phyloP scores from a whole-genome alignment of 495 filamentous ascomycete genomes.

The Lasiosphaeriaceae sp. region DNA sequence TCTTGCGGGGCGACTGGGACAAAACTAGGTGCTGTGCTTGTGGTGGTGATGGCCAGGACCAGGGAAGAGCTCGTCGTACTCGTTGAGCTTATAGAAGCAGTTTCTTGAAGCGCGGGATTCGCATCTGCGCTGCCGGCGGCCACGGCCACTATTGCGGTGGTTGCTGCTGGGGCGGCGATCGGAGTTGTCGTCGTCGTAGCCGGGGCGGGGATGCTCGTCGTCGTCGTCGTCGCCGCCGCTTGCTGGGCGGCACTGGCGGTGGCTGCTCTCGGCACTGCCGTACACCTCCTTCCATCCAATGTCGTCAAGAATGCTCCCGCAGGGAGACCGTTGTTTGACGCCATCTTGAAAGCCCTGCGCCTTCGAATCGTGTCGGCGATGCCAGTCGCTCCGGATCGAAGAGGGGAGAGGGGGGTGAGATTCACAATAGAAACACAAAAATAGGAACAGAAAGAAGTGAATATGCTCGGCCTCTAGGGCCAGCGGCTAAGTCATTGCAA shows the following conservation, averaged over 20 bases:
- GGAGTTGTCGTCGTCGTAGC: constrained; percentile 10
- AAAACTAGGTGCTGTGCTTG: constrained; percentile 10
- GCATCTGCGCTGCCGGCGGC: constrained; percentile 9
- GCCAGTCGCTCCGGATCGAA: constrained; percentile 36
- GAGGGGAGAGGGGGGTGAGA: constrained; percentile 5
- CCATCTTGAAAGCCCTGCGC: constrained; percentile 27
- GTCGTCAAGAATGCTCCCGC: constrained; percentile 41
- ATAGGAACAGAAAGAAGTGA: constrained; percentile 29
- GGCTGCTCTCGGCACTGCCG: constrained; percentile 38
- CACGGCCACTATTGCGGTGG: constrained; percentile 12
- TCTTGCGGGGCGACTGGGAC: constrained; percentile 11
- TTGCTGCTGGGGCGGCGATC: neutral
- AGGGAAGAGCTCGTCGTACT: constrained; percentile 34
- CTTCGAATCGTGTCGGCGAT: constrained; percentile 27
- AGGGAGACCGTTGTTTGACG: constrained; percentile 28
- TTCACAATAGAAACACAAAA: constrained; percentile 26
- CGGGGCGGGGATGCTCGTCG: constrained; percentile 6
- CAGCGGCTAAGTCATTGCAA: constrained; percentile 33
- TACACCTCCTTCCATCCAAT: constrained; percentile 44
- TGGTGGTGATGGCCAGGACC: constrained; percentile 10
- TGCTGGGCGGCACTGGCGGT: constrained; percentile 12
- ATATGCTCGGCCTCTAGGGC: constrained; percentile 34
- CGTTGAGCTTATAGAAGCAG: constrained; percentile 13
- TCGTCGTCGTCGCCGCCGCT: constrained; percentile 14
- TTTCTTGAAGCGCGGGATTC: constrained; percentile 11